A percentile compares a stretch with the other conserved stretches of the same genome.
Conservation (phyloP, 2,329 filamentous ascomycete genomes). For the Tolypocladium capitatum region DNA sequence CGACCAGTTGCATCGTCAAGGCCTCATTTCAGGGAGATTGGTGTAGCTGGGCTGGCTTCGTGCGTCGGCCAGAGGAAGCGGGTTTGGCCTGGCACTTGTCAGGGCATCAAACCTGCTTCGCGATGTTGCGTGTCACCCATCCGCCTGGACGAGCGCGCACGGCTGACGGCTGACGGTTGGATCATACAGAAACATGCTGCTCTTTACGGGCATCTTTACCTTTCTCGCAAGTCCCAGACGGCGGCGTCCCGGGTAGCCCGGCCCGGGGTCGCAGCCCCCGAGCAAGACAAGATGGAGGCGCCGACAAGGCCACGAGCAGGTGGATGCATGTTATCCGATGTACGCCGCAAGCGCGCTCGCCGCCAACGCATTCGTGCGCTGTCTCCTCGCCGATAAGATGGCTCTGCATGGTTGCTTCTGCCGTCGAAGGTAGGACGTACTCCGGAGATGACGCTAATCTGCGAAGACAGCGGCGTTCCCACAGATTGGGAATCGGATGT, state of each 20-base stretch:
- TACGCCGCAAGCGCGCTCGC: constrained; percentile 70
- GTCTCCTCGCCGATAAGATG: constrained; percentile 53
- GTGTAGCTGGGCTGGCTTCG: background rate
- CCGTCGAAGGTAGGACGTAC: background rate
- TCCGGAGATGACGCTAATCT: constrained; percentile 7
- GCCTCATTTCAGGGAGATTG: background rate
- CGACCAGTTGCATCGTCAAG: background rate
- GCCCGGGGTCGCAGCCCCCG: no score
- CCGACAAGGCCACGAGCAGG: constrained; percentile 20
- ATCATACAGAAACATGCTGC: constrained; percentile 51
- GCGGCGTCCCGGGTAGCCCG: no score
- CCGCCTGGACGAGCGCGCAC: constrained; percentile 2
- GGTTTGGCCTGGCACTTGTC: background rate
- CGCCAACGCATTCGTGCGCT: constrained; percentile 70
- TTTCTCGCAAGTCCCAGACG: constrained; percentile 52
- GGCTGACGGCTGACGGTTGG: constrained; percentile 15
- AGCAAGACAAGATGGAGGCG: background rate
- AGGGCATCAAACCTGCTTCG: no score
- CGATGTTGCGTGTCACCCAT: background rate
- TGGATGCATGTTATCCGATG: constrained; percentile 63
- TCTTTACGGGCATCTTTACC: constrained; percentile 76
- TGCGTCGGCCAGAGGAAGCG: no score
- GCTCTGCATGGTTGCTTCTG: background rate
- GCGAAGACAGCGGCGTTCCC: constrained; percentile 51
- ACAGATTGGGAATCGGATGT: constrained; percentile 64